phyloP scores from a whole-genome alignment of 352 stramenopile genomes.

The Pythium plurisporium region DNA sequence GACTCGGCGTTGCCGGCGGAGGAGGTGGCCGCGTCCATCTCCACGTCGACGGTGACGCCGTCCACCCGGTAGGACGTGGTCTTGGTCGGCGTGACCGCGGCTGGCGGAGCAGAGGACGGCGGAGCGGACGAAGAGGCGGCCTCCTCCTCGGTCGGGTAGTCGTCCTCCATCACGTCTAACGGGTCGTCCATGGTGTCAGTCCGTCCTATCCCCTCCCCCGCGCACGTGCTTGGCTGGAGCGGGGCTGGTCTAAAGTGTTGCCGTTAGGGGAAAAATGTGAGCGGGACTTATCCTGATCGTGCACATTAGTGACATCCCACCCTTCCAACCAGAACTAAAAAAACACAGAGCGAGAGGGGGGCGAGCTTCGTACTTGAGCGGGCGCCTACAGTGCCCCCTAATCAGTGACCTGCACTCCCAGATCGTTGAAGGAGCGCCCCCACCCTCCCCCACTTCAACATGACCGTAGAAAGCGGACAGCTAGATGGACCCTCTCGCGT shows the following conservation, averaged over 20 bases:
- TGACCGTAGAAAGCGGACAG: too few relatives aligned
- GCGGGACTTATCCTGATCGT: background rate
- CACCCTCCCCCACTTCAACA: too few relatives aligned
- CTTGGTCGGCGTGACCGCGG: background rate
- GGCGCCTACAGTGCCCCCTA: background rate
- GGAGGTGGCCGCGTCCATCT: slow-evolving; percentile 22
- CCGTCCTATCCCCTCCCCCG: too few relatives aligned
- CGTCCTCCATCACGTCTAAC: slow-evolving; percentile 21
- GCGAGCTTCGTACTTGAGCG: background rate
- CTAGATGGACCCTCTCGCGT: too few relatives aligned
- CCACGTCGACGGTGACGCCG: slow-evolving; percentile 35
- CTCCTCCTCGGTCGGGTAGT: background rate
- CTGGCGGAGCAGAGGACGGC: background rate
- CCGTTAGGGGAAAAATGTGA: background rate
- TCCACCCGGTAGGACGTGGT: slow-evolving; percentile 28
- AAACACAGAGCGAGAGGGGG: slow-evolving; percentile 3
- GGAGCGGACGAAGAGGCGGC: background rate
- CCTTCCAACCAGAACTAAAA: background rate
- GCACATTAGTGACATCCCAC: slow-evolving; percentile 1
- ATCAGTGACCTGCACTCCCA: too few relatives aligned
- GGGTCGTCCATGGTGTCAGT: slow-evolving; percentile 17
- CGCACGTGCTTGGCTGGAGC: background rate
- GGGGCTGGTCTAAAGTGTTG: background rate
- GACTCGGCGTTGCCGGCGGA: slow-evolving; percentile 40
- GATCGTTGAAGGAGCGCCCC: too few relatives aligned